Conservation (phyloP, 495 filamentous ascomycete species). For the Penicillium psychrofluorescens region DNA sequence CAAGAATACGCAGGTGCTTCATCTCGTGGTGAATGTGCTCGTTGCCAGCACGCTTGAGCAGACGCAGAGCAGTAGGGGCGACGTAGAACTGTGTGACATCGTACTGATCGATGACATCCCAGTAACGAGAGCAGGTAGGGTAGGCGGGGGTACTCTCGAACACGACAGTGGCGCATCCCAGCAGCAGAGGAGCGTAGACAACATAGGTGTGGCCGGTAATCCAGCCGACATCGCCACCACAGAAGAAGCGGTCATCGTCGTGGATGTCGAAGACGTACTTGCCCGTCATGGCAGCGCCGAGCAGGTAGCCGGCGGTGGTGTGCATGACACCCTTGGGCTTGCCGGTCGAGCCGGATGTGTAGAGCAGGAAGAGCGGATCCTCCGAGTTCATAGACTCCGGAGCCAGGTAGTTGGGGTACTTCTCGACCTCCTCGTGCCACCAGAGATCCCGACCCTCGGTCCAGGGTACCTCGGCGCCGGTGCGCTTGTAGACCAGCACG, state of each 20-base stretch:
- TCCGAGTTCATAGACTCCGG: conserved; percentile 86
- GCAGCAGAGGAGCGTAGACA: conserved; percentile 88
- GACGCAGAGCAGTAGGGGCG: conserved; percentile 84
- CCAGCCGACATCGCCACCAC: conserved; percentile 97
- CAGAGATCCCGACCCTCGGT: conserved; percentile 84
- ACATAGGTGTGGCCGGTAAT: conserved; percentile 99
- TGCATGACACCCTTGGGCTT: conserved; percentile 99
- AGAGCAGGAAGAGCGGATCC: conserved; percentile 94
- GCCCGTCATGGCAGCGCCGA: conserved; percentile 87
- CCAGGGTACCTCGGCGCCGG: conserved; percentile 87
- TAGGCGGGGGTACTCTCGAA: conserved; percentile 98
- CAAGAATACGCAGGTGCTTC: conserved; percentile 81
- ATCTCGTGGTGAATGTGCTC: conserved; percentile 84
- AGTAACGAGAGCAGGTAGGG: conserved; percentile 96
- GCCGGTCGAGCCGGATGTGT: conserved; percentile 95
- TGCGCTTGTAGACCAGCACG: conserved; percentile 90
- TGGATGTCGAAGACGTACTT: conserved; percentile 99
- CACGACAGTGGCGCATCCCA: conserved; percentile 93
- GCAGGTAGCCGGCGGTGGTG: conserved; percentile 88
- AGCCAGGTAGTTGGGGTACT: conserved; percentile 84
- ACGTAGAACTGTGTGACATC: conserved; percentile 98
- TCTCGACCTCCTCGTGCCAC: conserved; percentile 98
- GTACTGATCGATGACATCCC: conserved; percentile 96
- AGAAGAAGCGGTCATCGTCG: conserved; percentile 88
- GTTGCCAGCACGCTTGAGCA: conserved; percentile 92